Evolutionary conservation across 305 asterid species (phyloP).

Genomic region (Fraxinus sp.): DNA sequence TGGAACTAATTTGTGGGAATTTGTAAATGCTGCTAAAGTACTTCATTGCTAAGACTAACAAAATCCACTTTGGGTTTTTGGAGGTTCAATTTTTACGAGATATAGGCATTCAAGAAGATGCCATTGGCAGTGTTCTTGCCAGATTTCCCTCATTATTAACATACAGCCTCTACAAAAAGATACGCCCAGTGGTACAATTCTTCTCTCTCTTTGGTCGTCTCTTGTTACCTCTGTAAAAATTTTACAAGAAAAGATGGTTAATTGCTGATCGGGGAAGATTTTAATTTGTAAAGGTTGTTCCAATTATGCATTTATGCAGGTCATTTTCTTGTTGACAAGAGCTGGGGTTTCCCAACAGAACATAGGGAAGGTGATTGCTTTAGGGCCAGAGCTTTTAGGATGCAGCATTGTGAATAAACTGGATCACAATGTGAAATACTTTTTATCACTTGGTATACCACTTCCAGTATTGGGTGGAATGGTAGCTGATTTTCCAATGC

Average conservation of each 20-base stretch:
- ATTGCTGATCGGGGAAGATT: not conserved
- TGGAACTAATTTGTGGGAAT: not conserved
- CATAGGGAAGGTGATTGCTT: conserved; percentile 81
- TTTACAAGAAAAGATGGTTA: not conserved
- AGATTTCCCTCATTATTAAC: conserved; percentile 80
- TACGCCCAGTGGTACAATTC: conserved; percentile 78
- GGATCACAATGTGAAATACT: conserved; percentile 79
- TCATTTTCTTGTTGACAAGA: conserved; percentile 73
- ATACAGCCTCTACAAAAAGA: conserved; percentile 86
- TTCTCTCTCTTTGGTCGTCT: not conserved
- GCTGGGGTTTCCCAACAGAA: conserved; percentile 74
- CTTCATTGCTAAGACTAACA: not conserved
- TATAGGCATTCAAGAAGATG: conserved; percentile 72
- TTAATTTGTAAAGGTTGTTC: not conserved
- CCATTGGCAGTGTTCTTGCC: conserved; percentile 62
- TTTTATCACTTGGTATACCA: conserved; percentile 77
- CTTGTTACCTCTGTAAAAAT: conserved; percentile 16
- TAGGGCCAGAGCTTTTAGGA: conserved; percentile 80
- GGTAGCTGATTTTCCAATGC: conserved; percentile 86
- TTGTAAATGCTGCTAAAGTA: not conserved
- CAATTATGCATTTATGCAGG: conserved; percentile 38
- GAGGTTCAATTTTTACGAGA: conserved; percentile 89
- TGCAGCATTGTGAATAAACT: conserved; percentile 84
- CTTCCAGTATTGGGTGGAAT: conserved; percentile 64
- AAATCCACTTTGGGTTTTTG: conserved; percentile 8